phyloP scores from a whole-genome alignment of 768 basidiomycete genomes.

The Asterophora parasitica region DNA sequence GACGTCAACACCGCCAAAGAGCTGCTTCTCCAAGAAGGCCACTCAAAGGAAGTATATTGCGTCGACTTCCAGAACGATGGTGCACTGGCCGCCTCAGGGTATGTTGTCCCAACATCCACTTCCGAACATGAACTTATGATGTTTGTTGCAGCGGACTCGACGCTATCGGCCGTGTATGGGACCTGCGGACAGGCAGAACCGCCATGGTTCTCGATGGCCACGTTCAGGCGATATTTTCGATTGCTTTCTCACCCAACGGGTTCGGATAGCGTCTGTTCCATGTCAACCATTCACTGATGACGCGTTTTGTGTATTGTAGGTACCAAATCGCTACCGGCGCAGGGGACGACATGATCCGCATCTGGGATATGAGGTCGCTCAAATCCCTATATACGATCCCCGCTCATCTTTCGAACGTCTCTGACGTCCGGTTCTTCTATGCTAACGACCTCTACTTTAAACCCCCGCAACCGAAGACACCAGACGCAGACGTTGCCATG shows the following conservation, averaged over 20 bases:
- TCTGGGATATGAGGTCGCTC: slow-evolving; percentile 96
- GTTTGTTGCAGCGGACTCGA: slow-evolving; percentile 72
- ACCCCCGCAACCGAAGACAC: slow-evolving; percentile 24
- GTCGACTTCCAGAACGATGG: slow-evolving; percentile 97
- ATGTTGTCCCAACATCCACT: slow-evolving; percentile 20
- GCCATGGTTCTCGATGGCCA: slow-evolving; percentile 99
- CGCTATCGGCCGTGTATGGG: slow-evolving; percentile 97
- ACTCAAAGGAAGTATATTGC: slow-evolving; percentile 93
- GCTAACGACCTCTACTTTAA: slow-evolving; percentile 51
- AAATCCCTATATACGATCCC: slow-evolving; percentile 95
- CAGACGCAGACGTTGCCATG: slow-evolving; percentile 50
- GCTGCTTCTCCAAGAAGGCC: slow-evolving; percentile 89
- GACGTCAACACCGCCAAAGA: slow-evolving; percentile 81
- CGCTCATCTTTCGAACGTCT: slow-evolving; percentile 91
- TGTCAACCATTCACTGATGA: slow-evolving; percentile 7
- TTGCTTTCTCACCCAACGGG: slow-evolving; percentile 96
- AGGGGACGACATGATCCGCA: slow-evolving; percentile 94
- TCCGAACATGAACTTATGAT: neutral
- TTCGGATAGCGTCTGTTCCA: slow-evolving; percentile 35
- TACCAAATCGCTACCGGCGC: slow-evolving; percentile 97
- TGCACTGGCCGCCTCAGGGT: slow-evolving; percentile 91
- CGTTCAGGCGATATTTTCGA: slow-evolving; percentile 84
- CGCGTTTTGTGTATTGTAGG: slow-evolving; percentile 35
- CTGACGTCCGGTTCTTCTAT: slow-evolving; percentile 93
- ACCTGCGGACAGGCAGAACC: slow-evolving; percentile 88